Conservation (phyloP, 2,329 filamentous ascomycete genomes). For the Aotearoamyces nothofagi region DNA sequence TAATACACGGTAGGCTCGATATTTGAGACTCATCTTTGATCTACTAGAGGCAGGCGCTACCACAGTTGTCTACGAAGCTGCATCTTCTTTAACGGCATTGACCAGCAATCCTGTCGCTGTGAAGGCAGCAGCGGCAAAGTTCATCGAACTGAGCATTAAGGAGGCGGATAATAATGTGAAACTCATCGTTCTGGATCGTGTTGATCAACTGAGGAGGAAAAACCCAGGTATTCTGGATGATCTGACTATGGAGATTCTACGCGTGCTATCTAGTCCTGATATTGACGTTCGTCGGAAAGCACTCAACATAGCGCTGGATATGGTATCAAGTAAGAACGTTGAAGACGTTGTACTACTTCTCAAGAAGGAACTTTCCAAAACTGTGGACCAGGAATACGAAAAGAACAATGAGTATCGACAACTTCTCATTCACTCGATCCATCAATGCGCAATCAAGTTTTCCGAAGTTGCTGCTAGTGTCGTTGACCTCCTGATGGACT, state of each 20-base stretch:
- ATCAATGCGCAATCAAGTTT: conserved; percentile 97
- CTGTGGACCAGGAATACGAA: conserved; percentile 95
- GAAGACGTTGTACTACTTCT: conserved; percentile 91
- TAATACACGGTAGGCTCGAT: conserved; percentile 64
- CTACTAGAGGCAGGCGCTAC: conserved; percentile 84
- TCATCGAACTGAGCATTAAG: conserved; percentile 94
- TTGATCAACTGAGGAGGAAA: conserved; percentile 72
- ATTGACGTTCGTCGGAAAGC: conserved; percentile 92
- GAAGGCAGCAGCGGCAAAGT: conserved; percentile 88
- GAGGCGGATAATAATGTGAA: conserved; percentile 99
- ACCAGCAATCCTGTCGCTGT: conserved; percentile 96
- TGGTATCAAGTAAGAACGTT: conserved; percentile 98
- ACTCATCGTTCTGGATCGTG: conserved; percentile 89
- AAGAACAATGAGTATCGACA: conserved; percentile 95
- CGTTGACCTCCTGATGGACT: conserved; percentile 95
- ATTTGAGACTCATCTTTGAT: conserved; percentile 90
- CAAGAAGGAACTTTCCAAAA: conserved; percentile 96
- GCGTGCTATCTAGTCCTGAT: conserved; percentile 87
- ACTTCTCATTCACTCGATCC: conserved; percentile 89
- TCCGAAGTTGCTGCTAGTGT: conserved; percentile 95
- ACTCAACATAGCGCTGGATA: conserved; percentile 77
- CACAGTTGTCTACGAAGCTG: conserved; percentile 94
- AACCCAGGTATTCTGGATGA: conserved; percentile 90
- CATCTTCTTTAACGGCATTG: conserved; percentile 82
- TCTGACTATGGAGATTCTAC: conserved; percentile 89